A percentile compares a stretch with the other conserved stretches of the same genome.
phyloP scores from a whole-genome alignment of 2,329 filamentous ascomycete genomes.

The Fusarium piperis region DNA sequence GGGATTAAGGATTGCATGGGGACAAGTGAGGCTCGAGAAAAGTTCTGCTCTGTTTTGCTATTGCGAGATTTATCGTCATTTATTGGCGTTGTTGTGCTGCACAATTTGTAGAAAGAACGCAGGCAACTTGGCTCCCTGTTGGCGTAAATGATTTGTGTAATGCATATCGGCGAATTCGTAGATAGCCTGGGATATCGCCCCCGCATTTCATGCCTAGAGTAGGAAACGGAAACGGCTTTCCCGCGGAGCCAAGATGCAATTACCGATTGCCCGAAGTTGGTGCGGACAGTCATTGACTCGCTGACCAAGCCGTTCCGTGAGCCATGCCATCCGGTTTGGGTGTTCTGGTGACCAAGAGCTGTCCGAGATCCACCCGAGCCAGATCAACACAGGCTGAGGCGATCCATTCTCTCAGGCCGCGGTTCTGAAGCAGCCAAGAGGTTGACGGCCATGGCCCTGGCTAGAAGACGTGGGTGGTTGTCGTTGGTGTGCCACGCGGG shows the following conservation, averaged over 20 bases:
- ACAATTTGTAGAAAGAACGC: neutral
- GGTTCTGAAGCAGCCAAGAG: neutral
- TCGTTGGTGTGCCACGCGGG: conserved; percentile 3
- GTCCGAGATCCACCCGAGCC: neutral
- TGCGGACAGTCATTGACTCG: conserved; percentile 21
- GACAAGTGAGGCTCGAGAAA: conserved; percentile 1
- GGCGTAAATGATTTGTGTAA: conserved; percentile 29
- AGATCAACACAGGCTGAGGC: conserved; percentile 6
- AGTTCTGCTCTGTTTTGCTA: neutral
- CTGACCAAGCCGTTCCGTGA: conserved; percentile 26
- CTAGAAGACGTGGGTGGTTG: neutral
- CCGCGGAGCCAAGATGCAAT: conserved; percentile 1
- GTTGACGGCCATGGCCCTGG: neutral
- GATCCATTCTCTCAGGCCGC: neutral
- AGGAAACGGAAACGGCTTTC: neutral
- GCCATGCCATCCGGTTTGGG: conserved; percentile 1
- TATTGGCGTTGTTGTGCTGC: neutral
- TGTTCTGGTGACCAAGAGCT: neutral
- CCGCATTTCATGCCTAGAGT: conserved; percentile 16
- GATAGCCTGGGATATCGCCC: conserved; percentile 27
- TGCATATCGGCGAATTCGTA: conserved; percentile 2
- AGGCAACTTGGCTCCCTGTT: neutral
- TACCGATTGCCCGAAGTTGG: conserved; percentile 8
- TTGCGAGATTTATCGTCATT: conserved; percentile 15
- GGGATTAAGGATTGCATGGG: conserved; percentile 28